Evolutionary conservation across 2,329 filamentous ascomycete species (phyloP).

Genomic region (Rhynchosporium agropyri): DNA sequence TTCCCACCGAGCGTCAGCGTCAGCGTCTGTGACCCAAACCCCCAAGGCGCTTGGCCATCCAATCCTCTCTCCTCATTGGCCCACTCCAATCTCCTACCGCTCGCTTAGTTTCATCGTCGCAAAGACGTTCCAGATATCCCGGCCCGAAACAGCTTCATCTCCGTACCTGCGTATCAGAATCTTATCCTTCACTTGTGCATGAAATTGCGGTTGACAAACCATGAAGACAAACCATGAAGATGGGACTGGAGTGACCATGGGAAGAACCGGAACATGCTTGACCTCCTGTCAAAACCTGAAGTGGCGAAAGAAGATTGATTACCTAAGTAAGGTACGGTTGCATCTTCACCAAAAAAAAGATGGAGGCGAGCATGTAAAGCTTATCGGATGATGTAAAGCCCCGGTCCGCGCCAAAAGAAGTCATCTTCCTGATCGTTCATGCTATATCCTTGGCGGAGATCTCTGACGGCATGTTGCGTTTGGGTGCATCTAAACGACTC

Average conservation of each 20-base stretch:
- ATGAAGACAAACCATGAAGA: neutral
- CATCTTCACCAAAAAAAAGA: too few relatives aligned
- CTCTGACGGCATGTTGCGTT: neutral
- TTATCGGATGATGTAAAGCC: neutral
- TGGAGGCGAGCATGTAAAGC: neutral
- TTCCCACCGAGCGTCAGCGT: neutral
- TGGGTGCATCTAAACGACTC: slow-evolving; percentile 9
- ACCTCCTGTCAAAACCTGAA: neutral
- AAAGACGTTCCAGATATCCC: slow-evolving; percentile 19
- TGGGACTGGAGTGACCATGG: neutral
- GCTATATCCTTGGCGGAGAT: slow-evolving; percentile 13
- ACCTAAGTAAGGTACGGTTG: too few relatives aligned
- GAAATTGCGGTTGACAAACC: neutral
- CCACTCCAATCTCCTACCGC: slow-evolving; percentile 5
- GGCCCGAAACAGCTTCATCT: slow-evolving; percentile 12
- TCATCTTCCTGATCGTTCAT: slow-evolving; percentile 2
- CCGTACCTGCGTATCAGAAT: slow-evolving; percentile 8
- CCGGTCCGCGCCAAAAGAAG: slow-evolving; percentile 4
- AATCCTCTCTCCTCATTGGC: neutral
- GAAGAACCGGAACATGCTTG: neutral
- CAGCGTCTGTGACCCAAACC: slow-evolving; percentile 8
- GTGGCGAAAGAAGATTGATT: neutral
- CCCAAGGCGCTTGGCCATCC: neutral
- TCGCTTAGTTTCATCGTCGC: slow-evolving; percentile 28
- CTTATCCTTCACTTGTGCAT: neutral